These are phyloP conservation scores for Cupressus sempervirens DNA, from an alignment of 75 land plant species.

Conservation along the genomic window DNA sequence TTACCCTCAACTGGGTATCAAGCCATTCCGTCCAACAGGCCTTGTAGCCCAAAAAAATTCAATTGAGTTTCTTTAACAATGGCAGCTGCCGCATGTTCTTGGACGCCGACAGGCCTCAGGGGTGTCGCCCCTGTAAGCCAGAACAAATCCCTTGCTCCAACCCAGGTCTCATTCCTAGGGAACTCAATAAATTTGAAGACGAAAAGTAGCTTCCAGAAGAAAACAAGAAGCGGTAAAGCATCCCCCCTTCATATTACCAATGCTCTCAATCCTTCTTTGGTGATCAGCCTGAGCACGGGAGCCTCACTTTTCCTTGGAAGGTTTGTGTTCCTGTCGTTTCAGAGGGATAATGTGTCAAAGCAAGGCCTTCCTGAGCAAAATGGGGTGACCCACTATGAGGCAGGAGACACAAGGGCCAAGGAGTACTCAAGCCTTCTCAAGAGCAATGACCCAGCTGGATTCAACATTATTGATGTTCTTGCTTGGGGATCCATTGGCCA, in stretches of 20 bases:
- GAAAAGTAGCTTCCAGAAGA: neutral
- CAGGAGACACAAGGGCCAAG: slow-evolving; percentile 82
- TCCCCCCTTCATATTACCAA: slow-evolving; percentile 19
- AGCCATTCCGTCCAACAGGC: neutral
- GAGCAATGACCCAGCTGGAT: slow-evolving; percentile 96
- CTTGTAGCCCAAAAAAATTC: neutral
- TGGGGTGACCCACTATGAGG: slow-evolving; percentile 89
- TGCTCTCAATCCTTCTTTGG: slow-evolving; percentile 56
- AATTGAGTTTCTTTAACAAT: neutral
- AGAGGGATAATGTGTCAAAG: slow-evolving; percentile 83
- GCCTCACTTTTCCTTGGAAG: slow-evolving; percentile 82
- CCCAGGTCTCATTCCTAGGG: neutral
- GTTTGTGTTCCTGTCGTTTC: slow-evolving; percentile 98
- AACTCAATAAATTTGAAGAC: neutral
- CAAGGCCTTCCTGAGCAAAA: slow-evolving; percentile 90
- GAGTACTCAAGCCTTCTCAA: slow-evolving; percentile 74
- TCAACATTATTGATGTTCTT: slow-evolving; percentile 92
- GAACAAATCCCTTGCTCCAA: neutral
- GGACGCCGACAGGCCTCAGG: neutral
- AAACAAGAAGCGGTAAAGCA: neutral
- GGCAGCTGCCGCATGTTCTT: slow-evolving; percentile 3
- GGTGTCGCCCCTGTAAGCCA: neutral
- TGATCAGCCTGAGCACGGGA: slow-evolving; percentile 93
- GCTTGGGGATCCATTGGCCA: slow-evolving; percentile 99
- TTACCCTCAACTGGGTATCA: neutral